These are phyloP conservation scores for Aureobasidium sp. DNA, from an alignment of 2,329 filamentous ascomycete genomes.

Conservation along the genomic window DNA sequence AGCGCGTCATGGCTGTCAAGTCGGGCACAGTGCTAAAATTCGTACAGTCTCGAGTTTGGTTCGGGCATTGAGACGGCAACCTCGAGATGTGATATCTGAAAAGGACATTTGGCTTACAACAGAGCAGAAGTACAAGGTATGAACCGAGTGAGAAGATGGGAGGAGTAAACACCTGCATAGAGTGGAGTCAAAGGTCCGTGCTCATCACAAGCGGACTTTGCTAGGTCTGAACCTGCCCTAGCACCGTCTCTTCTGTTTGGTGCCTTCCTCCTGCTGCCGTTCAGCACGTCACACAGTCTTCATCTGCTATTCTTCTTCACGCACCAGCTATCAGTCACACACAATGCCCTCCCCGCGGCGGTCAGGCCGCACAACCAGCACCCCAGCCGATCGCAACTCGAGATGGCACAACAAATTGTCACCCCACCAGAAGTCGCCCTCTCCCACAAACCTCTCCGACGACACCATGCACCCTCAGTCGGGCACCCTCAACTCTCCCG, in stretches of 20 bases:
- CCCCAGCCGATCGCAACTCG: slow-evolving; percentile 54
- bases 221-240: not conserved
- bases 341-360: slow-evolving; percentile 8
- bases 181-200: not conserved
- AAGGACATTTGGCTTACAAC: not conserved
- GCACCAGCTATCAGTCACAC: not conserved
- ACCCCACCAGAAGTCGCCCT: slow-evolving; percentile 67
- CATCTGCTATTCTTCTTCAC: not conserved
- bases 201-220: slow-evolving; percentile 1
- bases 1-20: slow-evolving; percentile 8
- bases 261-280: not conserved
- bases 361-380: slow-evolving; percentile 11
- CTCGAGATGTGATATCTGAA: not conserved
- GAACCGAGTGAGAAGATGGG: not conserved
- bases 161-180: not conserved
- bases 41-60: not conserved
- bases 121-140: not conserved
- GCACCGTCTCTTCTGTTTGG: not conserved
- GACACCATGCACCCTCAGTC: slow-evolving; percentile 40
- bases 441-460: slow-evolving; percentile 62
- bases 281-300: not conserved
- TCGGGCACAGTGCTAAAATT: slow-evolving; percentile 1
- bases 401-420: slow-evolving; percentile 63
- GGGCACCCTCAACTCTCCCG: slow-evolving; percentile 38
- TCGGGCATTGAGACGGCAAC: not conserved